phyloP scores from a whole-genome alignment of 768 basidiomycete species.

The Rhodotorula diobovata region DNA sequence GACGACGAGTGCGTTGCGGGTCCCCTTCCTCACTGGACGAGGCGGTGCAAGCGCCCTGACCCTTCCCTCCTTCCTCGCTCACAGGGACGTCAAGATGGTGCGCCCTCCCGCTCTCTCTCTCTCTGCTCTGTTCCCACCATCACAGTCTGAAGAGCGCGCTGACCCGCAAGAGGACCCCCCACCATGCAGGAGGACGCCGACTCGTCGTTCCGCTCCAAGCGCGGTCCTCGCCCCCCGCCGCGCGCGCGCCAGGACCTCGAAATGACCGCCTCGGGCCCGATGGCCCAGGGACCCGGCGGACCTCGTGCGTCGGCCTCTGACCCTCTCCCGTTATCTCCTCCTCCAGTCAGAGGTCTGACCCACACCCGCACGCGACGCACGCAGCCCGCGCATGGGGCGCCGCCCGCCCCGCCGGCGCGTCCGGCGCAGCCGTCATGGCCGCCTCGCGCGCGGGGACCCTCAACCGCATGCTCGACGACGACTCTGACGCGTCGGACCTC shows the following conservation, averaged over 20 bases:
- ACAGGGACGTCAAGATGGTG: conserved; percentile 38
- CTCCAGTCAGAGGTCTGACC: no score
- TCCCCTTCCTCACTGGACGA: no score
- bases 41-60: background rate
- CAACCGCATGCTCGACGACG: conserved; percentile 37
- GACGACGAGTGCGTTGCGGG: conserved; percentile 27
- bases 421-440: conserved; percentile 37
- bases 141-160: no score
- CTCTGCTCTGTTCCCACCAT: background rate
- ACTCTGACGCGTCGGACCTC: conserved; percentile 40
- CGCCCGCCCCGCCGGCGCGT: background rate
- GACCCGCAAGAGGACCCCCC: no score
- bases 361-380: no score
- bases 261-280: conserved; percentile 38
- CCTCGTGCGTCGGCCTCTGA: conserved; percentile 19
- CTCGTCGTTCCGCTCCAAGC: background rate
- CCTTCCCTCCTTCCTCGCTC: background rate
- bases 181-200: conserved; percentile 20
- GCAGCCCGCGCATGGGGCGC: conserved; percentile 29
- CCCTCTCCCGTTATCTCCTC: no score
- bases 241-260: conserved; percentile 26
- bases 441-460: conserved; percentile 32
- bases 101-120: background rate
- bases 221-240: conserved; percentile 17
- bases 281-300: conserved; percentile 39